Percentiles rank a stretch among this genome's conserved stretches.
phyloP scores from a whole-genome alignment of 1,139 yeast species.

The Maudiozyma humilis region DNA sequence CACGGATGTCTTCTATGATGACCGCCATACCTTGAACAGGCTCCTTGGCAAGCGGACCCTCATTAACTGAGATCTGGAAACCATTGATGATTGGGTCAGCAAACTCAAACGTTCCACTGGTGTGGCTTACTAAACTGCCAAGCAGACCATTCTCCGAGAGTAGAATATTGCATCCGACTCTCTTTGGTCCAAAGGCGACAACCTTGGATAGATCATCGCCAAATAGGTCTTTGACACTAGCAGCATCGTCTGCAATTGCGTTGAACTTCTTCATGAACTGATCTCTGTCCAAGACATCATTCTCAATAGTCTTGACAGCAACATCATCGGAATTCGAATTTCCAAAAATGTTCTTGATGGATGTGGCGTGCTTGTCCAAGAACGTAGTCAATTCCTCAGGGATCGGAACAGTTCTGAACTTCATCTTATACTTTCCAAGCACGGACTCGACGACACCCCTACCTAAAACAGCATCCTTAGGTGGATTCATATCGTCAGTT shows the following conservation, averaged over 20 bases:
- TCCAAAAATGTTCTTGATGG: conserved; percentile 31
- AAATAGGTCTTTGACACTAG: conserved; percentile 22
- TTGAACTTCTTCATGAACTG: conserved; percentile 34
- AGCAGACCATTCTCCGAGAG: conserved; percentile 42
- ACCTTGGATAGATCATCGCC: conserved; percentile 37
- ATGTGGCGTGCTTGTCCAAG: conserved; percentile 41
- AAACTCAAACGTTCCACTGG: conserved; percentile 37
- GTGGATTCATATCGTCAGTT: conserved; percentile 40
- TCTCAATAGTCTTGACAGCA: conserved; percentile 17
- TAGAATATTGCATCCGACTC: conserved; percentile 68
- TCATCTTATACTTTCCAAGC: conserved; percentile 44
- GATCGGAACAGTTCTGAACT: conserved; percentile 48
- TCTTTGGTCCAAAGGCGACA: conserved; percentile 68
- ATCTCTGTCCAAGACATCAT: conserved; percentile 11
- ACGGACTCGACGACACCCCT: conserved; percentile 37
- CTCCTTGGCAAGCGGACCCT: conserved; percentile 86
- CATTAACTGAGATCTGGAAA: conserved; percentile 70
- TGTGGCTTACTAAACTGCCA: conserved; percentile 19
- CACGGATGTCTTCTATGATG: conserved; percentile 36
- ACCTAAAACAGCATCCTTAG: conserved; percentile 35
- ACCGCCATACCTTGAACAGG: conserved; percentile 77
- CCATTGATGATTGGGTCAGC: conserved; percentile 72
- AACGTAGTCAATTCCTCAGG: conserved; percentile 45
- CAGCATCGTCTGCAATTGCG: conserved; percentile 31
- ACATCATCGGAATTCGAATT: conserved; percentile 9